A percentile compares a stretch with the other conserved stretches of the same genome.
Conservation (phyloP, 768 basidiomycete genomes). For the Tulasnella sp. region DNA sequence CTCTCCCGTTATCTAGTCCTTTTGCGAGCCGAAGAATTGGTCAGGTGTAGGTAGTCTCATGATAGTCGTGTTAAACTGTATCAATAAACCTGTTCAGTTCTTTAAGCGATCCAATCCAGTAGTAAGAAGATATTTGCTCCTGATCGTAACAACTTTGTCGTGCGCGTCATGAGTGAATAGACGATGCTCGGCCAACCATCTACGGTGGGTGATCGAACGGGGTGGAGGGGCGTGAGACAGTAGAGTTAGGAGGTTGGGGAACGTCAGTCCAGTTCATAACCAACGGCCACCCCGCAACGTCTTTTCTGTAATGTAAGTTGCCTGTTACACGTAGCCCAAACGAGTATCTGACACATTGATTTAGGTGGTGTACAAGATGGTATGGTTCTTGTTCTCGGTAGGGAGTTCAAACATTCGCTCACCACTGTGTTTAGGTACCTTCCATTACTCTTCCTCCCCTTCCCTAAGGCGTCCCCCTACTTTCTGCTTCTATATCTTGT, state of each 20-base stretch:
- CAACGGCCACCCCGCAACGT: not conserved
- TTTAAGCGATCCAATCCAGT: not conserved
- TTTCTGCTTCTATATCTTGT: conserved; percentile 71
- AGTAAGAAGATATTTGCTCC: not conserved
- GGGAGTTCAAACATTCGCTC: not conserved
- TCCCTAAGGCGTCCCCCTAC: conserved; percentile 73
- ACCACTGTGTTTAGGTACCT: conserved; percentile 19
- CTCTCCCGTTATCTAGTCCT: not conserved
- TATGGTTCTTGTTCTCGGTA: not conserved
- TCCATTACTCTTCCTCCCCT: conserved; percentile 23
- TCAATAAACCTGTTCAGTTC: not conserved
- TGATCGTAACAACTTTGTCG: not conserved
- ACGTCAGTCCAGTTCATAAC: not conserved
- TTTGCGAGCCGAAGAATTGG: not conserved
- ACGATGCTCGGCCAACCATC: not conserved
- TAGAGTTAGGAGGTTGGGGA: not conserved
- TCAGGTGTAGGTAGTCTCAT: not conserved
- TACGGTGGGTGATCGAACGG: not conserved
- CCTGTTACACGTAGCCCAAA: not conserved
- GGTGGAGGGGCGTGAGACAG: not conserved
- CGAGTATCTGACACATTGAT: not conserved
- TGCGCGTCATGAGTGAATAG: not conserved
- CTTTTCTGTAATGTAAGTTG: not conserved
- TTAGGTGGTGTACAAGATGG: not conserved
- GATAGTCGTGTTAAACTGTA: not conserved